Conservation (phyloP, 1,284 basidiomycete genomes). For the Apiotrichum laibachii region DNA sequence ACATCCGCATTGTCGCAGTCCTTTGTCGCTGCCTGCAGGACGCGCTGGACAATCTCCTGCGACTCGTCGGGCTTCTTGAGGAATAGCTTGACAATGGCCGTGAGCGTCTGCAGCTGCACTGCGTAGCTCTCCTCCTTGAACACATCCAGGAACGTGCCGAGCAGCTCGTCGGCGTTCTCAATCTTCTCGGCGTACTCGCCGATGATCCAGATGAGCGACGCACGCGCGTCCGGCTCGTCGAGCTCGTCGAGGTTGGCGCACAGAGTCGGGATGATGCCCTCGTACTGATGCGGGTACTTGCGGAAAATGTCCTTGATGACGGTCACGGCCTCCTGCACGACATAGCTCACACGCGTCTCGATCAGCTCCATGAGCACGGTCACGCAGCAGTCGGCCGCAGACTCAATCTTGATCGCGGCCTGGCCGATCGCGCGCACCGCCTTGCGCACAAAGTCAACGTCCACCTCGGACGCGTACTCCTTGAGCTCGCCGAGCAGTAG, state of each 20-base stretch:
- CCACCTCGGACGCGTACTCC: conserved; percentile 98
- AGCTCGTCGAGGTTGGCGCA: conserved; percentile 88
- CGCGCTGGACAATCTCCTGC: conserved; percentile 88
- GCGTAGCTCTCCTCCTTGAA: conserved; percentile 89
- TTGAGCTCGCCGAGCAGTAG: conserved; percentile 91
- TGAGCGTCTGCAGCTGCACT: conserved; percentile 86
- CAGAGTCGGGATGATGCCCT: conserved; percentile 86
- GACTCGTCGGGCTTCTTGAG: conserved; percentile 88
- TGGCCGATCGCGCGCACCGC: conserved; percentile 95
- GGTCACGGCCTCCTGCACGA: conserved; percentile 95
- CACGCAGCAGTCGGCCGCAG: conserved; percentile 86
- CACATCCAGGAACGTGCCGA: conserved; percentile 85
- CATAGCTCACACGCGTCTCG: conserved; percentile 91
- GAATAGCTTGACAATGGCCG: conserved; percentile 95
- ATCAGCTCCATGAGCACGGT: conserved; percentile 80
- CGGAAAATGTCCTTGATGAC: conserved; percentile 98
- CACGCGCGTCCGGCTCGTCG: conserved; percentile 94
- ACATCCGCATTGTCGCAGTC: conserved; percentile 96
- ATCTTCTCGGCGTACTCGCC: conserved; percentile 96
- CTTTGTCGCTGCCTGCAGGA: conserved; percentile 95
- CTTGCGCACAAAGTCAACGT: conserved; percentile 96
- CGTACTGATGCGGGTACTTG: conserved; percentile 93
- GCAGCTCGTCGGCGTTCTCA: conserved; percentile 89
- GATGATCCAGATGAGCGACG: conserved; percentile 97
- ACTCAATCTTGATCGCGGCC: conserved; percentile 92